These are phyloP conservation scores for Yamadazyma philogaea DNA, from an alignment of 805 yeast genomes.

Conservation along the genomic window DNA sequence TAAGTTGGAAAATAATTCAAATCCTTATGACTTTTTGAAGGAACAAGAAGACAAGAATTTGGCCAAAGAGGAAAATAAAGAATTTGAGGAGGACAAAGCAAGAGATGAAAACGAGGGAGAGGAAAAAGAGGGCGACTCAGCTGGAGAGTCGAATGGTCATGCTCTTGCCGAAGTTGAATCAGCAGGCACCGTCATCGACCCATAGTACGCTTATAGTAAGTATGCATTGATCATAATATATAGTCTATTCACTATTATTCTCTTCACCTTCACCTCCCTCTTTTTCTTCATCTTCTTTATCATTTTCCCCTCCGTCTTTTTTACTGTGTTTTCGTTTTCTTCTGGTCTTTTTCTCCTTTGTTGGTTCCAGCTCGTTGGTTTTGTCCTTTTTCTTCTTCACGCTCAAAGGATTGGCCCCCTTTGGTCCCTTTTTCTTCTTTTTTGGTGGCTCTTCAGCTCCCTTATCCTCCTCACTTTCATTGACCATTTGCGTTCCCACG, in stretches of 20 bases:
- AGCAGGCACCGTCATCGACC: no score
- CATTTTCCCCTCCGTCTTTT: constrained; percentile 3
- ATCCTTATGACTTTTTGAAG: constrained; percentile 8
- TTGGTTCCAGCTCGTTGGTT: neutral
- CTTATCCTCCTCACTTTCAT: constrained; percentile 18
- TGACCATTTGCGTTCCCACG: constrained; percentile 41
- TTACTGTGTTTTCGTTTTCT: constrained; percentile 25
- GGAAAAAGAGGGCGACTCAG: neutral
- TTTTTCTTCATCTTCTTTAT: neutral
- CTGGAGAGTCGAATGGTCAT: no score
- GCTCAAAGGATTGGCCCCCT: constrained; percentile 88
- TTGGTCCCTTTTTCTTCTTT: constrained; percentile 65
- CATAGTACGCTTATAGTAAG: no score
- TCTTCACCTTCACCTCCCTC: neutral
- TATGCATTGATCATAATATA: constrained; percentile 8
- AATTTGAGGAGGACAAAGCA: neutral
- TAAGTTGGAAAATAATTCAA: constrained; percentile 11
- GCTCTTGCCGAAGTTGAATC: neutral
- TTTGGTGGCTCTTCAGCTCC: constrained; percentile 9
- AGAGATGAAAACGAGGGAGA: constrained; percentile 1
- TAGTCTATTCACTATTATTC: constrained; percentile 1
- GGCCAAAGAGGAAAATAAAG: neutral
- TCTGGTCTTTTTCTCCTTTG: constrained; percentile 14
- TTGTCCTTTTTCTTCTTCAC: constrained; percentile 63
- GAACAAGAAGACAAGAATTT: neutral